These are phyloP conservation scores for Elsinoe batatas DNA, from an alignment of 2,329 filamentous ascomycete genomes.

Conservation along the genomic window DNA sequence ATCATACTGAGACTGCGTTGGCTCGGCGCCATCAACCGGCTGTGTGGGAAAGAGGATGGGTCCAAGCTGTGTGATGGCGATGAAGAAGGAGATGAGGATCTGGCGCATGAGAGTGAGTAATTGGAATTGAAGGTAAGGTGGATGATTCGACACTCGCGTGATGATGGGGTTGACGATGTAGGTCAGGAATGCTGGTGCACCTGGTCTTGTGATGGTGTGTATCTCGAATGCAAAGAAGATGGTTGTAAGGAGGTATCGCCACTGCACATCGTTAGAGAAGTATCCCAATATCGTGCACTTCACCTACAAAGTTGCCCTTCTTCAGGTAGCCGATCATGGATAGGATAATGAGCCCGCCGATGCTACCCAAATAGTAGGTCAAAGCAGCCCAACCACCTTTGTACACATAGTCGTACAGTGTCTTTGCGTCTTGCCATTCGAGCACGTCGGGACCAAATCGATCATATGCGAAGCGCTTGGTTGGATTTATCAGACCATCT, in stretches of 20 bases:
- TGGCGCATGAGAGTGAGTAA: constrained; percentile 65
- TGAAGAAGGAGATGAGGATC: constrained; percentile 66
- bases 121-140: constrained; percentile 76
- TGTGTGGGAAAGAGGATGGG: constrained; percentile 45
- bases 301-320: constrained; percentile 48
- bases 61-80: constrained; percentile 72
- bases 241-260: constrained; percentile 43
- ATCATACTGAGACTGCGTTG: constrained; percentile 52
- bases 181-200: constrained; percentile 35
- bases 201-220: constrained; percentile 45
- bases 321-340: constrained; percentile 58
- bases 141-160: constrained; percentile 34
- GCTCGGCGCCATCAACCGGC: constrained; percentile 15
- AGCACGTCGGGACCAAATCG: constrained; percentile 69
- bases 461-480: constrained; percentile 77
- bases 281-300: neutral
- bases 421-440: constrained; percentile 55
- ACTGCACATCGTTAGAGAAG: constrained; percentile 20
- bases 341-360: constrained; percentile 50
- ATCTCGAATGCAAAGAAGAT: constrained; percentile 49
- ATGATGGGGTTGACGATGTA: constrained; percentile 41
- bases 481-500: constrained; percentile 70
- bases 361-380: constrained; percentile 52
- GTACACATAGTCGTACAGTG: constrained; percentile 62
- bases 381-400: constrained; percentile 52